Evolutionary conservation across 2,329 filamentous ascomycete genomes (phyloP).

Genomic region (Sarocladiaceae sp.): DNA sequence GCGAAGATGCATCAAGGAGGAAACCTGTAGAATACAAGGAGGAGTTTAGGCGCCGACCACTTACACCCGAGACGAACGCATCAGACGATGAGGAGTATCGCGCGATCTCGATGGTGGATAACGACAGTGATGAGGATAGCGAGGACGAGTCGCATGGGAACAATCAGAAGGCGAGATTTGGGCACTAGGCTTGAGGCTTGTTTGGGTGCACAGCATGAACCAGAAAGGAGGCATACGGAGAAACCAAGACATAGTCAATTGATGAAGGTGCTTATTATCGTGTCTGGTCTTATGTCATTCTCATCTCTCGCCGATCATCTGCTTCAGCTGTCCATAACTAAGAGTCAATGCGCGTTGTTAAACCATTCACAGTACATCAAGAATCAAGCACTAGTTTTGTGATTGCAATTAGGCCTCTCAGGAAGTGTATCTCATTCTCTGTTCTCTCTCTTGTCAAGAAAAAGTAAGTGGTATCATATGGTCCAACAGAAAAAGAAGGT

Average conservation of each 20-base stretch:
- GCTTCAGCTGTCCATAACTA: too few relatives aligned
- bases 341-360: too few relatives aligned
- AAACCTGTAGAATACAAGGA: conserved; percentile 2
- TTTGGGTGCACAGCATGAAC: not conserved
- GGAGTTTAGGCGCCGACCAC: conserved; percentile 14
- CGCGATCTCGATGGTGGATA: conserved; percentile 33
- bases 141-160: not conserved
- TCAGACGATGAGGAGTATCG: conserved; percentile 31
- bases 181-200: not conserved
- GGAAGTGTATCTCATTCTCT: conserved; percentile 3
- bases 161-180: not conserved
- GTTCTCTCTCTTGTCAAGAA: not conserved
- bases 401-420: too few relatives aligned
- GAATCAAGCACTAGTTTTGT: not conserved
- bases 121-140: conserved; percentile 28
- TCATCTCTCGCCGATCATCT: too few relatives aligned
- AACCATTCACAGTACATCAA: too few relatives aligned
- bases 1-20: not conserved
- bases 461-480: conserved; percentile 15
- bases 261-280: too few relatives aligned
- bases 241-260: too few relatives aligned
- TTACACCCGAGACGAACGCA: conserved; percentile 21
- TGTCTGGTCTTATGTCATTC: too few relatives aligned
- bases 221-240: not conserved
- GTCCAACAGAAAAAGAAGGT: conserved; percentile 12